Percentiles rank a stretch among this genome's conserved stretches.
Evolutionary conservation across 176 grass and related monocot genomes (phyloP).

Genomic region (Saccharum officinarum): DNA sequence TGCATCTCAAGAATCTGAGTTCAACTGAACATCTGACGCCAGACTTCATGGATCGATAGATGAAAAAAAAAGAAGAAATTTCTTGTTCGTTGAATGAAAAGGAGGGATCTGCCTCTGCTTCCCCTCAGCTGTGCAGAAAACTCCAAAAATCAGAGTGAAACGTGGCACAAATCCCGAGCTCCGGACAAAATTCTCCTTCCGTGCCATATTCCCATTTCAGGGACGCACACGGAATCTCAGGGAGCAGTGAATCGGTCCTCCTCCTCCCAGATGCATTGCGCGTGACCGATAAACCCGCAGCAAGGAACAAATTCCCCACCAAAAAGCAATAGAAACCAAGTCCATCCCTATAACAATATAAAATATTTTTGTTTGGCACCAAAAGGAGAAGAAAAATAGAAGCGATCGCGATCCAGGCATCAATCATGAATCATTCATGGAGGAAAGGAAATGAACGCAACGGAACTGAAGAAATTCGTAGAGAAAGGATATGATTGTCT

Average conservation of each 20-base stretch:
- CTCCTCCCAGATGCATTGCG: slow-evolving; percentile 11
- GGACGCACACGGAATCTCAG: slow-evolving; percentile 4
- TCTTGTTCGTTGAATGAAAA: neutral
- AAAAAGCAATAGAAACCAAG: neutral
- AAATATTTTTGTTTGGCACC: neutral
- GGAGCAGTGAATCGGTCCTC: neutral
- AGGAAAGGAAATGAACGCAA: neutral
- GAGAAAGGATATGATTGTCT: slow-evolving; percentile 90
- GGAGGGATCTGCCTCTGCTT: neutral
- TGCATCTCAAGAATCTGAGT: neutral
- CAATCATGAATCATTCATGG: neutral
- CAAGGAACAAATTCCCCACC: slow-evolving; percentile 16
- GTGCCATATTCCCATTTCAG: slow-evolving; percentile 31
- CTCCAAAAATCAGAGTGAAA: slow-evolving; percentile 33
- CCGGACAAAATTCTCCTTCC: slow-evolving; percentile 20
- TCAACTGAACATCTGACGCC: neutral
- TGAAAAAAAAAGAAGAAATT: neutral
- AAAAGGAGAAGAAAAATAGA: neutral
- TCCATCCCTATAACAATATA: neutral
- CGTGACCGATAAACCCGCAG: neutral
- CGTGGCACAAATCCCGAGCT: slow-evolving; percentile 43
- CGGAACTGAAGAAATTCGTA: neutral
- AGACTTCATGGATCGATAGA: neutral
- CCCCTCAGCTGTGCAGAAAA: neutral
- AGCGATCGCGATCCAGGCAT: slow-evolving; percentile 12